Percentiles rank a stretch among this genome's conserved stretches.
Conservation (phyloP, 2,329 filamentous ascomycete genomes). For the Sphaerulina populicola region DNA sequence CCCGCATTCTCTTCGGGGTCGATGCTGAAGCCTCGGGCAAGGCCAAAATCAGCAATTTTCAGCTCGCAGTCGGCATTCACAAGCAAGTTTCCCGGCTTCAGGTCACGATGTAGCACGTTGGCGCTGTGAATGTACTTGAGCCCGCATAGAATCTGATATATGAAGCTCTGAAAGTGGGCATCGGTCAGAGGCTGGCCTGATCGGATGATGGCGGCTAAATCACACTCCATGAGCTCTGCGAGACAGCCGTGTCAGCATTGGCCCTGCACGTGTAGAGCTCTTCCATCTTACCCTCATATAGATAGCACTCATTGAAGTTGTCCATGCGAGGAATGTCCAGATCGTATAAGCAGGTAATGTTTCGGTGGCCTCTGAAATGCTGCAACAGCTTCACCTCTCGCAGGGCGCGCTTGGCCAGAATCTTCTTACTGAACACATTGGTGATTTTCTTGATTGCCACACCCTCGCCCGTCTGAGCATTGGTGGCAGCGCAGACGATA, state of each 20-base stretch:
- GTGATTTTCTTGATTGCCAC: slow-evolving; percentile 99
- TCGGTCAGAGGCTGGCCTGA: slow-evolving; percentile 96
- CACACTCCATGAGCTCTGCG: slow-evolving; percentile 96
- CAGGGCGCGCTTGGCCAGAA: slow-evolving; percentile 92
- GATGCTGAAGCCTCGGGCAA: slow-evolving; percentile 92
- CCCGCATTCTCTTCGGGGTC: slow-evolving; percentile 97
- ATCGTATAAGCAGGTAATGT: slow-evolving; percentile 94
- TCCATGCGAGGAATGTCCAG: slow-evolving; percentile 98
- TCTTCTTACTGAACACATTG: slow-evolving; percentile 99
- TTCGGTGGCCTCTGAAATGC: slow-evolving; percentile 67
- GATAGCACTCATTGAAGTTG: slow-evolving; percentile 98
- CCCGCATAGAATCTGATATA: slow-evolving; percentile 91
- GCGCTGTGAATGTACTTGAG: slow-evolving; percentile 99
- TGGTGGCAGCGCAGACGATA: slow-evolving; percentile 94
- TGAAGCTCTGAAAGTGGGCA: slow-evolving; percentile 98
- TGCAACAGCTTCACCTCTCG: slow-evolving; percentile 98
- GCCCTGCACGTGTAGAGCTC: background rate
- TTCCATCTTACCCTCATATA: slow-evolving; percentile 73
- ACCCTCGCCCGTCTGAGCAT: slow-evolving; percentile 81
- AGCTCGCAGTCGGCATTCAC: slow-evolving; percentile 99
- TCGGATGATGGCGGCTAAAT: slow-evolving; percentile 93
- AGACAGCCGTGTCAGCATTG: background rate
- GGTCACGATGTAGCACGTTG: slow-evolving; percentile 90
- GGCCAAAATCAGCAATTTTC: slow-evolving; percentile 97
- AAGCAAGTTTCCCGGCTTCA: slow-evolving; percentile 93